These are phyloP conservation scores for Apiospora malaysiana DNA, from an alignment of 2,329 filamentous ascomycete species.

Conservation along the genomic window DNA sequence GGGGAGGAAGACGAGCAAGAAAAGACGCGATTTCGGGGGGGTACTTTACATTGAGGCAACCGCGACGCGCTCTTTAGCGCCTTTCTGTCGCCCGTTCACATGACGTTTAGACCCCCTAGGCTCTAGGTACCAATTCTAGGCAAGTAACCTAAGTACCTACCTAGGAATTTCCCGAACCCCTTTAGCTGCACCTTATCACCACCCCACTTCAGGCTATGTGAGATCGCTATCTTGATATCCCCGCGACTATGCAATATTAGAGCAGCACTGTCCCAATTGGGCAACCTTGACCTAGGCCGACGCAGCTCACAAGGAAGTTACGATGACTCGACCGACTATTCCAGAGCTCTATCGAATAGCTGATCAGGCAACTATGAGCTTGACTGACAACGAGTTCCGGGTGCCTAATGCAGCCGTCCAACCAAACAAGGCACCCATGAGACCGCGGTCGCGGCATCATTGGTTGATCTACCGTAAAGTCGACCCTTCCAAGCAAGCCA, in stretches of 20 bases:
- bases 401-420: background rate
- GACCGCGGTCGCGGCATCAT: background rate
- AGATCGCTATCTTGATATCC: background rate
- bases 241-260: background rate
- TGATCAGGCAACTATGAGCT: background rate
- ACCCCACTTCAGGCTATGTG: background rate
- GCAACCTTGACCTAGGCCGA: background rate
- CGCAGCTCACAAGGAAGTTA: background rate
- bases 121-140: background rate
- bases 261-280: background rate
- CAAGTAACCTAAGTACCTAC: too few species aligned
- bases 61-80: conserved; percentile 13
- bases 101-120: background rate
- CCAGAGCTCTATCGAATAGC: background rate
- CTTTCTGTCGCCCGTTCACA: conserved; percentile 16
- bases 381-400: background rate
- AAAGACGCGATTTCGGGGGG: conserved; percentile 1
- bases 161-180: background rate
- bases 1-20: background rate
- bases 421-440: background rate
- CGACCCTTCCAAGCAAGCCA: background rate
- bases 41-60: conserved; percentile 17
- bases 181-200: background rate
- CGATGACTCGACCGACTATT: background rate
- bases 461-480: background rate